Base-by-base conservation (phyloP, 2,329 filamentous ascomycete species). In the Amauroascus verrucosus region DNA sequence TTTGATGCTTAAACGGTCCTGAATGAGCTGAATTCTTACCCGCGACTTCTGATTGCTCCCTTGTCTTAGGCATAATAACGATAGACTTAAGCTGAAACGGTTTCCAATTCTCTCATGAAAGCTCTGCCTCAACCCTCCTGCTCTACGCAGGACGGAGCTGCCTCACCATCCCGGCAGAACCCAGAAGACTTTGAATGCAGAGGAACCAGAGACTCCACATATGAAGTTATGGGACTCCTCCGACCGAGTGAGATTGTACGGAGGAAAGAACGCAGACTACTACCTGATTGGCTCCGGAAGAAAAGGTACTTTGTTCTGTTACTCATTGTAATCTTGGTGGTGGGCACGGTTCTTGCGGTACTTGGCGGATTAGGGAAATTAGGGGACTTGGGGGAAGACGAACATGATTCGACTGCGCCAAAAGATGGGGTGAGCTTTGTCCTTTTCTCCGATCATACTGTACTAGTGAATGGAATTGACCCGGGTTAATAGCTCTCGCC, bases 401-500 rank as follows among this genome's bases (percentile, higher is more conserved):
- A 38, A 18, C 3, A 18, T 24, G 18, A 35, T 20, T 24, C 33
- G 13, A 43, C 30, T 16, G 51, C 44, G 26, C 51, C 51, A 8
- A 43, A 53, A 28, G 46, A 56, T 46, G 43, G 38, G 16, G 54
- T 56, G 33, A 56, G 54, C 16, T 28, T 40, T 35, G 28, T 26
- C 16, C 30, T 38, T 45, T 43, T 38, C 30, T 3, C 32, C 13
- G 3, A 3, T 6, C 11, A 13, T 6, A 11, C 35, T 9, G 4
- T 40, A 20, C 1, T 13, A 14, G 2, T 38, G 45, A 22, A 33
- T 44, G 16, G 26, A 32, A 44, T 22, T 51, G 38, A 46, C 13
- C 16, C 9, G 5, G 13, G 8, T 38, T 33, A 30, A 35, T 49
- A 65, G 57, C 69, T 75, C 55, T 83, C 83, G 1, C 83, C 83